Conservation (phyloP, 2,329 filamentous ascomycete species). For the Pseudocercospora musae region DNA sequence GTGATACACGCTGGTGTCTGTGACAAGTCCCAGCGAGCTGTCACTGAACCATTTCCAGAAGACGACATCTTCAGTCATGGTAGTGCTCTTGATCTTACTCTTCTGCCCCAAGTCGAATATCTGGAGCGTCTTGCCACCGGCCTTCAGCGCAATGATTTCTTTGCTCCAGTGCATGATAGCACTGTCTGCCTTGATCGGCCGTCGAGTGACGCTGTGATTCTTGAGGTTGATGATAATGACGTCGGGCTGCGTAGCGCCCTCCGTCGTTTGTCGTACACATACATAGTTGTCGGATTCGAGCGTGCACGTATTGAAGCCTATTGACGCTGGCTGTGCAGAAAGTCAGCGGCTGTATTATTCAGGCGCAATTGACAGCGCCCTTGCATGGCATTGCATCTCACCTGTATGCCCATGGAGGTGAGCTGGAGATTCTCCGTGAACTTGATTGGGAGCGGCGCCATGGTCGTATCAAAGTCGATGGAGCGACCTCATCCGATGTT, state of each 20-base stretch:
- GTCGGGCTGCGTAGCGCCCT: slow-evolving; percentile 78
- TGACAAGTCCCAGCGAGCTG: slow-evolving; percentile 81
- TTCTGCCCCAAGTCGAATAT: slow-evolving; percentile 95
- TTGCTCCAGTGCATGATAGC: slow-evolving; percentile 99
- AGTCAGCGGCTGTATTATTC: slow-evolving; percentile 19
- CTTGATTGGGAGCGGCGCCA: slow-evolving; percentile 77
- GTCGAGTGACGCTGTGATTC: slow-evolving; percentile 89
- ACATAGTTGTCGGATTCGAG: slow-evolving; percentile 97
- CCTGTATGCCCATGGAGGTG: slow-evolving; percentile 48
- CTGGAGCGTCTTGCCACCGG: slow-evolving; percentile 89
- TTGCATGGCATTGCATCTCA: slow-evolving; percentile 33
- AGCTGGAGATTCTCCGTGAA: slow-evolving; percentile 84
- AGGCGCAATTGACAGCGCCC: not conserved
- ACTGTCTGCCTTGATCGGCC: slow-evolving; percentile 98
- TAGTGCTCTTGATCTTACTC: slow-evolving; percentile 92
- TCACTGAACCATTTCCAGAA: slow-evolving; percentile 99
- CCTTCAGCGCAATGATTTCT: slow-evolving; percentile 95
- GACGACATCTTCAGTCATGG: slow-evolving; percentile 94
- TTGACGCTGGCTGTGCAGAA: slow-evolving; percentile 58
- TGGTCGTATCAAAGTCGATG: slow-evolving; percentile 26
- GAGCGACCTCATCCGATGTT: slow-evolving; percentile 27
- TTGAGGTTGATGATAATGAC: slow-evolving; percentile 98
- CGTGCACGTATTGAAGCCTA: slow-evolving; percentile 89
- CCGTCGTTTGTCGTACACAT: slow-evolving; percentile 92
- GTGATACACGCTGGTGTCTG: slow-evolving; percentile 87